Percentiles rank a stretch among this genome's conserved stretches.
Conservation (phyloP, 495 filamentous ascomycete species). For the Aspergillus diversus region DNA sequence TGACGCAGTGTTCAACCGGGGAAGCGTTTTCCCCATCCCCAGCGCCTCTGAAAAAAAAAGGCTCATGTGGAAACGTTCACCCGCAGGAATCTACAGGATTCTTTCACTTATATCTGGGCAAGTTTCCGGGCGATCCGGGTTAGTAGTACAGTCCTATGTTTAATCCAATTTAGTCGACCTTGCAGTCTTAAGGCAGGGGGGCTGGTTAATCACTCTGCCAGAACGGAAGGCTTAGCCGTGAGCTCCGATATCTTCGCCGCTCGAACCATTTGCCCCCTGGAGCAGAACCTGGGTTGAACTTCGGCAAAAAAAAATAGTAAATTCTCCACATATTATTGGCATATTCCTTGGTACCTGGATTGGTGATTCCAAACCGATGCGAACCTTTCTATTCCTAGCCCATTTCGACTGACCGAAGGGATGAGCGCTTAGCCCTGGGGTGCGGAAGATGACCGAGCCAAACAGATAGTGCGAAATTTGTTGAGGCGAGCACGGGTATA, state of each 20-base stretch:
- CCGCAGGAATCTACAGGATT: not conserved
- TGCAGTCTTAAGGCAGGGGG: not conserved
- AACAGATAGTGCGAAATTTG: too few relatives aligned
- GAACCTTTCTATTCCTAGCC: not conserved
- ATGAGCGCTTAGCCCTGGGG: constrained; percentile 4
- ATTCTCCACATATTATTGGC: not conserved
- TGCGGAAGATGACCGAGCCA: not conserved
- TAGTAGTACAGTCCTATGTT: not conserved
- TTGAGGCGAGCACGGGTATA: not conserved
- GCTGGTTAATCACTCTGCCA: constrained; percentile 4
- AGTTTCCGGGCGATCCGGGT: not conserved
- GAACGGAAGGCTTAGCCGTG: constrained; percentile 1
- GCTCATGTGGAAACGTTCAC: constrained; percentile 23
- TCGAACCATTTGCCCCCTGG: not conserved
- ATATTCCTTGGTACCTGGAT: not conserved
- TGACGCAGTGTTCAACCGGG: constrained; percentile 34
- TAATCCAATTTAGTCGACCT: not conserved
- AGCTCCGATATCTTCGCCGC: not conserved
- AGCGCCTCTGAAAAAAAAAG: too few relatives aligned
- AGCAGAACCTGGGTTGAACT: not conserved
- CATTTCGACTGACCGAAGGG: not conserved
- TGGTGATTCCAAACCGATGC: not conserved
- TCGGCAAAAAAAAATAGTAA: too few relatives aligned
- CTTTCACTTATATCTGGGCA: not conserved
- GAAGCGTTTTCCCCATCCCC: constrained; percentile 43